Evolutionary conservation across 768 basidiomycete genomes (phyloP).

Genomic region (Neoboletus magnificus): DNA sequence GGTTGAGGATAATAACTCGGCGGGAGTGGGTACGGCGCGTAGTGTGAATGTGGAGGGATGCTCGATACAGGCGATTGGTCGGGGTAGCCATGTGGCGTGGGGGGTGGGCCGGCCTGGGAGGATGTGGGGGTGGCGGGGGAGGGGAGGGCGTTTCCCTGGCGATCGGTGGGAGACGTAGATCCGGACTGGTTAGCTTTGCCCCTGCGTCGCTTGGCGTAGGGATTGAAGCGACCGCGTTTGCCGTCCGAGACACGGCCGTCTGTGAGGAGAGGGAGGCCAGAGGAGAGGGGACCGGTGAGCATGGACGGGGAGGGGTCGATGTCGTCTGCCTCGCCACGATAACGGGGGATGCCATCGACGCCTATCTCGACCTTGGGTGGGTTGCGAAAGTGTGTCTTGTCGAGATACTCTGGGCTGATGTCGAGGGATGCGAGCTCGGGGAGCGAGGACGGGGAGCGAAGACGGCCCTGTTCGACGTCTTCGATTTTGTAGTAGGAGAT

Average conservation of each 20-base stretch:
- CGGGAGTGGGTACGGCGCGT: slow-evolving; percentile 33
- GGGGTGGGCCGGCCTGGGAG: slow-evolving; percentile 23
- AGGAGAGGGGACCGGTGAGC: slow-evolving; percentile 41
- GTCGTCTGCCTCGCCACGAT: slow-evolving; percentile 82
- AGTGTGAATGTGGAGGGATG: slow-evolving; percentile 28
- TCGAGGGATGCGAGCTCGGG: slow-evolving; percentile 84
- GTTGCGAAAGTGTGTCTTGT: slow-evolving; percentile 87
- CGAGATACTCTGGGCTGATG: slow-evolving; percentile 84
- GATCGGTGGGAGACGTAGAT: slow-evolving; percentile 32
- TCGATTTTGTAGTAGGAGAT: slow-evolving; percentile 94
- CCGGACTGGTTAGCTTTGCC: slow-evolving; percentile 27
- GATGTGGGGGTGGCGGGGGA: slow-evolving; percentile 32
- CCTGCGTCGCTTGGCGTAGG: slow-evolving; percentile 46
- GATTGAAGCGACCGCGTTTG: slow-evolving; percentile 46
- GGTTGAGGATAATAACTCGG: slow-evolving; percentile 32
- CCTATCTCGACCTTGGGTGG: slow-evolving; percentile 88
- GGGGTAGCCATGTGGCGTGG: slow-evolving; percentile 26
- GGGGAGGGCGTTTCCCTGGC: slow-evolving; percentile 20
- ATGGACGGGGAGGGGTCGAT: slow-evolving; percentile 44
- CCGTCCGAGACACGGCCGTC: slow-evolving; percentile 43
- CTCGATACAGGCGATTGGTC: slow-evolving; percentile 25
- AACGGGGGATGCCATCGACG: slow-evolving; percentile 75
- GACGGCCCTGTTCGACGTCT: slow-evolving; percentile 84
- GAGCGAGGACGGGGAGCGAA: slow-evolving; percentile 83
- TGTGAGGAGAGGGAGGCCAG: slow-evolving; percentile 47